phyloP scores from a whole-genome alignment of 257 asterid species.

The Anisodus acutangulus region DNA sequence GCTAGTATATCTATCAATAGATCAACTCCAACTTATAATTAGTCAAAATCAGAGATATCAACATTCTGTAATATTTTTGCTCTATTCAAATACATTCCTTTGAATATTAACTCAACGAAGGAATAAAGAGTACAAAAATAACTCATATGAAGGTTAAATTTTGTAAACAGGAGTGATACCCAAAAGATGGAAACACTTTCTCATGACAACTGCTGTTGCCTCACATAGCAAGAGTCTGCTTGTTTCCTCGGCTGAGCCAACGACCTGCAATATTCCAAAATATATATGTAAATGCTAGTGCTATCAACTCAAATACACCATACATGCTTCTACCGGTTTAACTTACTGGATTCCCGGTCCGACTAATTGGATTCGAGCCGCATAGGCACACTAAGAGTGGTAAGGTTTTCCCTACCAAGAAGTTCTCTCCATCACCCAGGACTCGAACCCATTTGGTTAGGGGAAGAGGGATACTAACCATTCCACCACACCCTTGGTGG shows the following conservation, averaged over 20 bases:
- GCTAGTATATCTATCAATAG: neutral
- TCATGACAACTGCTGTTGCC: conserved; percentile 93
- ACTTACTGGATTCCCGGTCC: too few relatives aligned
- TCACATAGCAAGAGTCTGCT: conserved; percentile 87
- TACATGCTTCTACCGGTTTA: too few relatives aligned
- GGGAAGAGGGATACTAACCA: too few relatives aligned
- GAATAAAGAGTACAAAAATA: neutral
- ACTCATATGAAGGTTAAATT: conserved; percentile 45
- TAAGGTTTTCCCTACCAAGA: too few relatives aligned
- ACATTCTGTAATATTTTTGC: neutral
- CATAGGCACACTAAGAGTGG: too few relatives aligned
- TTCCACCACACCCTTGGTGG: neutral
- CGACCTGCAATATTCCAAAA: conserved; percentile 54
- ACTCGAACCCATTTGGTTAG: too few relatives aligned
- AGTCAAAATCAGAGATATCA: neutral
- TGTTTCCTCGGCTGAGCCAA: conserved; percentile 75
- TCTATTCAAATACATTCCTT: conserved; percentile 6
- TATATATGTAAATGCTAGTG: neutral
- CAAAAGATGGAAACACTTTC: conserved; percentile 79
- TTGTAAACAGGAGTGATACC: conserved; percentile 96
- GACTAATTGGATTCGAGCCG: too few relatives aligned
- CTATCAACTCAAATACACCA: neutral
- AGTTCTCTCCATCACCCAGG: too few relatives aligned
- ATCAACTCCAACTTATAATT: neutral
- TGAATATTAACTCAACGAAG: neutral